phyloP scores from a whole-genome alignment of 129 eudicot species.

The Flaveria linearis region DNA sequence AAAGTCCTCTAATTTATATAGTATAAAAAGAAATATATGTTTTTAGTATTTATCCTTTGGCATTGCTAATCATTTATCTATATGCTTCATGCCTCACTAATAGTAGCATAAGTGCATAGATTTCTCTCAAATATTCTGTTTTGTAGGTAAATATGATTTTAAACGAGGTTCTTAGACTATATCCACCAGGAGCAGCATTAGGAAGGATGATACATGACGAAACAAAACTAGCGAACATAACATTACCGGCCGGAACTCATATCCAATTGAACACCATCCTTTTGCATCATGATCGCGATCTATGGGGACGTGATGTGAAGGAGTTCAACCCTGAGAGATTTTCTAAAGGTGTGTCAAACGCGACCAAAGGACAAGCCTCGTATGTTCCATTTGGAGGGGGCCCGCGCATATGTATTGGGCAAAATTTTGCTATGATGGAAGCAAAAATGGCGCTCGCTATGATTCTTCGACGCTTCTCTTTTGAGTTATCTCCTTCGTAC shows the following conservation, averaged over 20 bases:
- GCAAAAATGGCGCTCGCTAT: slow-evolving; percentile 40
- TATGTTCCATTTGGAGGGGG: slow-evolving; percentile 51
- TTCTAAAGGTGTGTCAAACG: slow-evolving; percentile 37
- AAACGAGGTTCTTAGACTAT: slow-evolving; percentile 44
- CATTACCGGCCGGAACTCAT: slow-evolving; percentile 26
- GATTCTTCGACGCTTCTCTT: slow-evolving; percentile 36
- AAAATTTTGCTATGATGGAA: slow-evolving; percentile 41
- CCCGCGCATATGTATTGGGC: slow-evolving; percentile 44
- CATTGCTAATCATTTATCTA: no score
- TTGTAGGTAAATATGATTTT: slow-evolving; percentile 43
- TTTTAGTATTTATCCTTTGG: no score
- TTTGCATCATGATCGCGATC: slow-evolving; percentile 36
- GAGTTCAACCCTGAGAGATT: slow-evolving; percentile 51
- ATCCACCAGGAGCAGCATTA: slow-evolving; percentile 31
- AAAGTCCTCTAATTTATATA: no score
- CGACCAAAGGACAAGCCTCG: slow-evolving; percentile 14
- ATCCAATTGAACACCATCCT: slow-evolving; percentile 21
- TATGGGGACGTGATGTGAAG: slow-evolving; percentile 45
- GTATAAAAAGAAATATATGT: no score
- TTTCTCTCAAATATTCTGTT: no score
- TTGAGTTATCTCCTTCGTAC: slow-evolving; percentile 41
- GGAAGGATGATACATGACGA: slow-evolving; percentile 16
- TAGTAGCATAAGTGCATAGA: neutral
- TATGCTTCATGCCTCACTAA: no score
- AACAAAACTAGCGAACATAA: slow-evolving; percentile 23